A percentile compares a stretch with the other conserved stretches of the same genome.
Conservation (phyloP, 331 rosid genomes). For the Telfairia occidentalis region DNA sequence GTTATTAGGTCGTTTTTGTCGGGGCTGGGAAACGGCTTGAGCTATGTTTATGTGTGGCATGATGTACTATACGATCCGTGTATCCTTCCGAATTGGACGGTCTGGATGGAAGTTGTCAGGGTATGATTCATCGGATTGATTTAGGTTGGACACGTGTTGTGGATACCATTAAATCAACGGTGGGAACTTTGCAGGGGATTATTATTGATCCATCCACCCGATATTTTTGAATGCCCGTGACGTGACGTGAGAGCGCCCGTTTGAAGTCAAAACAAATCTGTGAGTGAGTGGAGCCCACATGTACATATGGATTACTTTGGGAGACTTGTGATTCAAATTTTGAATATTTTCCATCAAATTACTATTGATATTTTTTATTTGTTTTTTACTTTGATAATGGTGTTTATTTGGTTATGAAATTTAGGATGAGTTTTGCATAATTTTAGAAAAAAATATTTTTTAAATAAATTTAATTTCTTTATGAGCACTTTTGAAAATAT, state of each 20-base stretch:
- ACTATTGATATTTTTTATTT: no score
- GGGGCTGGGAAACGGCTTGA: neutral
- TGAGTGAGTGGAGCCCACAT: slow-evolving; percentile 3
- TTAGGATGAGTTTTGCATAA: no score
- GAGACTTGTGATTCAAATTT: no score
- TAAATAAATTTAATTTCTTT: no score
- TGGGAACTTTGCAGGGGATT: neutral
- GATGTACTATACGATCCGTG: neutral
- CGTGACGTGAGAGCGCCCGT: neutral
- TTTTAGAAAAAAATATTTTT: no score
- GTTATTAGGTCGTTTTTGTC: neutral
- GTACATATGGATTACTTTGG: no score
- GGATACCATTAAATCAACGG: neutral
- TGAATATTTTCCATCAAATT: neutral
- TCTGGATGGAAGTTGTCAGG: neutral
- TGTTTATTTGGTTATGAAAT: no score
- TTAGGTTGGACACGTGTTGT: neutral
- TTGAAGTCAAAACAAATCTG: neutral
- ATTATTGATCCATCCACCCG: neutral
- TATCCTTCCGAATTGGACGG: neutral
- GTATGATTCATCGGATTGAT: neutral
- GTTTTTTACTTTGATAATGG: no score
- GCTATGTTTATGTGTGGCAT: neutral
- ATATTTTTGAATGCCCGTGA: slow-evolving; percentile 3
- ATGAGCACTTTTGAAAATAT: no score